Evolutionary conservation across 2,329 filamentous ascomycete species (phyloP).

Genomic region (Hymenotorrendiella dingleyae): DNA sequence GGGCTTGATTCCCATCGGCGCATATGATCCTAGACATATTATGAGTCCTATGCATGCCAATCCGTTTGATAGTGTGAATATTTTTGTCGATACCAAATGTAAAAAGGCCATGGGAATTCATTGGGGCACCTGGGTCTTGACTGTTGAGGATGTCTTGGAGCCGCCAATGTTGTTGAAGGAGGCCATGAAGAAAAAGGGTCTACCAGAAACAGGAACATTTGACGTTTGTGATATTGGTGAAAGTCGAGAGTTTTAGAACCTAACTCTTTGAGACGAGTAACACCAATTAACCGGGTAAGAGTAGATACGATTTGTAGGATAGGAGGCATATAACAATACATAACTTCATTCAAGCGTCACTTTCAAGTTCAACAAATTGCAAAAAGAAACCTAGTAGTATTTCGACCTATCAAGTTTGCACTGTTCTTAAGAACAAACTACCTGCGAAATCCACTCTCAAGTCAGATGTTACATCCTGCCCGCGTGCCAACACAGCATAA

Average conservation of each 20-base stretch:
- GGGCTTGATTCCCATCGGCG: slow-evolving; percentile 86
- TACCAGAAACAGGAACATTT: slow-evolving; percentile 44
- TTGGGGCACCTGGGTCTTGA: slow-evolving; percentile 80
- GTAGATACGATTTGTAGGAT: no score
- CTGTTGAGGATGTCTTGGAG: slow-evolving; percentile 76
- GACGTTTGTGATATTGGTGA: slow-evolving; percentile 12
- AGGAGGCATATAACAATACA: no score
- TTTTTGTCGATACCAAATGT: slow-evolving; percentile 78
- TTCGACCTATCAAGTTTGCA: no score
- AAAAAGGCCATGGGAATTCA: slow-evolving; percentile 75
- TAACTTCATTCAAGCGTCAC: no score
- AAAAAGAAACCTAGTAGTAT: no score
- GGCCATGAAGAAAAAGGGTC: slow-evolving; percentile 59
- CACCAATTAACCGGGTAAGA: no score
- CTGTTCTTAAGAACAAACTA: no score
- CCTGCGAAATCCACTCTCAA: no score
- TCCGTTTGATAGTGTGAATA: slow-evolving; percentile 79
- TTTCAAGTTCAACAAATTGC: no score
- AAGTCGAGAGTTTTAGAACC: slow-evolving; percentile 9
- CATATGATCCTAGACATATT: slow-evolving; percentile 65
- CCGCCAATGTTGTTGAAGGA: slow-evolving; percentile 66
- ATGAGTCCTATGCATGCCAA: slow-evolving; percentile 80
- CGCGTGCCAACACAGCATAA: background rate
- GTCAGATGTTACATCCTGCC: no score
- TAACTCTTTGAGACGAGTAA: no score